Percentiles rank a stretch among this genome's conserved stretches.
phyloP scores from a whole-genome alignment of 371 early-diverging fungal genomes.

The Umbelopsis sp. region DNA sequence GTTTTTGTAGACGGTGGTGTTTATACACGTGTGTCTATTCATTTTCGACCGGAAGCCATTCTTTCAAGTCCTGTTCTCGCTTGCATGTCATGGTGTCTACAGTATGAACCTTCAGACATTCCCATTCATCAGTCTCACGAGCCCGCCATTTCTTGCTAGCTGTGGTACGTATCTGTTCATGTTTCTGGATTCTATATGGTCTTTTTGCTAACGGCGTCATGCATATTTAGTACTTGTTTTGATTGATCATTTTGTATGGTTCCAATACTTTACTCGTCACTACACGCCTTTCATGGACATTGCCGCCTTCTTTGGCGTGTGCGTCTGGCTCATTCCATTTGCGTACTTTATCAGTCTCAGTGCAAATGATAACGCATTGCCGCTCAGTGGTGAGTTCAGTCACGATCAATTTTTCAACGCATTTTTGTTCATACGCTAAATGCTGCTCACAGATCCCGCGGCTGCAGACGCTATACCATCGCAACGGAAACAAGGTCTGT shows the following conservation, averaged over 20 bases:
- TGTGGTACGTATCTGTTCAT: conserved; percentile 56
- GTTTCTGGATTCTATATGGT: background rate
- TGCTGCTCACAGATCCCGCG: background rate
- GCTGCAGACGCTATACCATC: conserved; percentile 18
- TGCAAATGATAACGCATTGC: conserved; percentile 85
- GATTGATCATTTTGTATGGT: conserved; percentile 86
- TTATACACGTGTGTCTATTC: conserved; percentile 67
- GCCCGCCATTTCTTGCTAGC: conserved; percentile 65
- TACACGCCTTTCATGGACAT: conserved; percentile 75
- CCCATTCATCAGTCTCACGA: conserved; percentile 70
- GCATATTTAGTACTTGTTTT: conserved; percentile 67
- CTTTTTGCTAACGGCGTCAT: background rate
- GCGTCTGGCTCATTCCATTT: conserved; percentile 89
- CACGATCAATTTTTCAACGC: too few relatives aligned
- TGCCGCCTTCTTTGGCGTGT: conserved; percentile 85
- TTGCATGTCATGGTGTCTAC: conserved; percentile 73
- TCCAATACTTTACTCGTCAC: conserved; percentile 74
- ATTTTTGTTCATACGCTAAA: background rate
- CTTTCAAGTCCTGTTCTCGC: conserved; percentile 62
- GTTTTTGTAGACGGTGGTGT: conserved; percentile 52
- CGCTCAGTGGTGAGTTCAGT: conserved; percentile 56
- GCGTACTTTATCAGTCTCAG: conserved; percentile 84
- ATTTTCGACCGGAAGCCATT: conserved; percentile 74
- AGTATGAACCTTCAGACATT: conserved; percentile 72
- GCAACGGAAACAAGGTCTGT: conserved; percentile 14